Percentiles rank a stretch among this genome's conserved stretches.
Conservation (phyloP, 2,329 filamentous ascomycete species). For the Alternaria gaisen region DNA sequence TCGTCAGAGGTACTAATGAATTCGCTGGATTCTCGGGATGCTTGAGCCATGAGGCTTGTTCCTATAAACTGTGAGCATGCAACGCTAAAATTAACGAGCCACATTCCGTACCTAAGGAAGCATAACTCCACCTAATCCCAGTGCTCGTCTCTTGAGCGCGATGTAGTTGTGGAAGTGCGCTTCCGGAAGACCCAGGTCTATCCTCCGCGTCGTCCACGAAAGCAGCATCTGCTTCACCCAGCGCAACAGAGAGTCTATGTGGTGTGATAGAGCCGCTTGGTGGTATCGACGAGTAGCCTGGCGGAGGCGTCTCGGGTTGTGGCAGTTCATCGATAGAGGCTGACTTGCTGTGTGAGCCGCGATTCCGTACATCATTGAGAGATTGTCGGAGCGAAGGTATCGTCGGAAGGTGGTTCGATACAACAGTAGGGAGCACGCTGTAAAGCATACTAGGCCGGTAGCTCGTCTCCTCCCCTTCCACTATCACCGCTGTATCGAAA, state of each 20-base stretch:
- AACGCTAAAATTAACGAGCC: neutral
- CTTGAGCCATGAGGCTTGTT: conserved; percentile 57
- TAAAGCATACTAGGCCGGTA: conserved; percentile 58
- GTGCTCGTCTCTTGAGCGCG: conserved; percentile 41
- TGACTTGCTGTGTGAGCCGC: conserved; percentile 27
- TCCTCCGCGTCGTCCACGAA: conserved; percentile 40
- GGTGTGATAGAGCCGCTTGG: conserved; percentile 34
- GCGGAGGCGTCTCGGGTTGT: conserved; percentile 49
- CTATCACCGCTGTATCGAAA: conserved; percentile 15
- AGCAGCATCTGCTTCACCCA: conserved; percentile 32
- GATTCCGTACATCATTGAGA: conserved; percentile 37
- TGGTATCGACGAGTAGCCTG: conserved; percentile 43
- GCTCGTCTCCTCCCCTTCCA: conserved; percentile 22
- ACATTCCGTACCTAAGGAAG: conserved; percentile 55
- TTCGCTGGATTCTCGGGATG: conserved; percentile 56
- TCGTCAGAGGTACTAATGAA: conserved; percentile 39
- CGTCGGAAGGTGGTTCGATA: conserved; percentile 62
- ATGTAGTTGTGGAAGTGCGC: conserved; percentile 29
- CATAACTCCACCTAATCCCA: conserved; percentile 62
- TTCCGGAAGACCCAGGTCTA: conserved; percentile 31
- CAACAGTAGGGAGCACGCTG: conserved; percentile 62
- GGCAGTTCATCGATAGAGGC: conserved; percentile 27
- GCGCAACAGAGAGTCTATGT: conserved; percentile 24
- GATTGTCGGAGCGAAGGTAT: conserved; percentile 59
- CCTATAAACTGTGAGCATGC: conserved; percentile 46